These are phyloP conservation scores for Hymenoscyphus fraxineus DNA, from an alignment of 2,329 filamentous ascomycete genomes.

Conservation along the genomic window DNA sequence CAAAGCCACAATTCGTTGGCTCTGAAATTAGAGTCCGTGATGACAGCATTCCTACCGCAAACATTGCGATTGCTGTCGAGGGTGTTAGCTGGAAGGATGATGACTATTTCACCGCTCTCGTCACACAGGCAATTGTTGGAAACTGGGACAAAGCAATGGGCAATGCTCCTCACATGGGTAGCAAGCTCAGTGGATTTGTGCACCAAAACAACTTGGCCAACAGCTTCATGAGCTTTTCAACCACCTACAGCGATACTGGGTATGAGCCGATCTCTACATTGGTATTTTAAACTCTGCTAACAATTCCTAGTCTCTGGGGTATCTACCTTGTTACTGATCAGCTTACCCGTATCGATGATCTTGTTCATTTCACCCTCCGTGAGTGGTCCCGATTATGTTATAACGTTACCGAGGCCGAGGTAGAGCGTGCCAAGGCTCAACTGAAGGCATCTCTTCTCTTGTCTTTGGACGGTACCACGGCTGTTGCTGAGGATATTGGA, in stretches of 20 bases:
- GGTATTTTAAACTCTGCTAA: conserved; percentile 33
- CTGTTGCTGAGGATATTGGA: conserved; percentile 96
- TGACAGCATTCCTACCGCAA: conserved; percentile 91
- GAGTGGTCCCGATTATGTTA: conserved; percentile 95
- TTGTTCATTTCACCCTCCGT: conserved; percentile 95
- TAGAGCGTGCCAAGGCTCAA: conserved; percentile 98
- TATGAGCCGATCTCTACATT: conserved; percentile 45
- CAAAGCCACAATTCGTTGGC: conserved; percentile 90
- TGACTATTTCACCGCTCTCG: conserved; percentile 97
- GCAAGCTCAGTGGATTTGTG: conserved; percentile 94
- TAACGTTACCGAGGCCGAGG: conserved; percentile 84
- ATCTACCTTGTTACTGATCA: conserved; percentile 97
- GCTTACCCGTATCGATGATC: conserved; percentile 81
- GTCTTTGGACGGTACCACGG: conserved; percentile 94
- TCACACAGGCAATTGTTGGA: conserved; percentile 96
- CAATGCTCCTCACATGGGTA: conserved; percentile 93
- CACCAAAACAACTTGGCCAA: conserved; percentile 95
- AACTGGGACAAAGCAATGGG: conserved; percentile 99
- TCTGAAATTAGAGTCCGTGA: conserved; percentile 95
- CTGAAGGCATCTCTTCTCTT: conserved; percentile 97
- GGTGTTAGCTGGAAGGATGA: conserved; percentile 99
- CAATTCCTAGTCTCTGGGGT: conserved; percentile 78
- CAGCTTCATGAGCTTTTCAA: conserved; percentile 99
- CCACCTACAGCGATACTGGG: conserved; percentile 99
- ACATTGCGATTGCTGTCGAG: conserved; percentile 98